Evolutionary conservation across 2,329 filamentous ascomycete genomes (phyloP).

Genomic region (Dactylellina parvicollis): DNA sequence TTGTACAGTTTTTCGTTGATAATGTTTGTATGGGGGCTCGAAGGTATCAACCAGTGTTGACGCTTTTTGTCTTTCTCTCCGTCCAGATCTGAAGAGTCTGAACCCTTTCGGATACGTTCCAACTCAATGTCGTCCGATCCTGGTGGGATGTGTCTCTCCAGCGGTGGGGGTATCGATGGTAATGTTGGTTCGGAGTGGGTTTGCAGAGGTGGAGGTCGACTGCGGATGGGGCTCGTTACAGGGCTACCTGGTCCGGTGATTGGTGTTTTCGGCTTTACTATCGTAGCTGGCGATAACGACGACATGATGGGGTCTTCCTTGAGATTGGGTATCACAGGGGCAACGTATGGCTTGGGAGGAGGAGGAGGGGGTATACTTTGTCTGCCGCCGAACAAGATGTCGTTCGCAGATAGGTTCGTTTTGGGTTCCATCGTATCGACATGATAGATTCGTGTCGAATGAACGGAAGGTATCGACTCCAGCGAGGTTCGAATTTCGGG

Average conservation of each 20-base stretch:
- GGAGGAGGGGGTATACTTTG: constrained; percentile 51
- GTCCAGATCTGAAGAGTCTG: constrained; percentile 43
- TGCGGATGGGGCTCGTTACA: constrained; percentile 25
- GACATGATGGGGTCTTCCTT: constrained; percentile 53
- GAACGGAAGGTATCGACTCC: constrained; percentile 39
- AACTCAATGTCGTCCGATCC: constrained; percentile 24
- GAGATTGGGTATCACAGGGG: constrained; percentile 41
- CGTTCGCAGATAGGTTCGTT: constrained; percentile 49
- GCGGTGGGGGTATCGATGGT: constrained; percentile 22
- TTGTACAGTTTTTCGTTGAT: constrained; percentile 52
- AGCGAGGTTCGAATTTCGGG: constrained; percentile 36
- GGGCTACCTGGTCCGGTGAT: constrained; percentile 41
- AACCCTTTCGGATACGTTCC: constrained; percentile 34
- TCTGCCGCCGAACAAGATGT: constrained; percentile 46
- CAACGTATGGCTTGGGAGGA: constrained; percentile 43
- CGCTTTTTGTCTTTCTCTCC: constrained; percentile 48
- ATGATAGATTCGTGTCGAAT: constrained; percentile 27
- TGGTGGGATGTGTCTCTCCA: constrained; percentile 32
- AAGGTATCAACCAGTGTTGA: constrained; percentile 48
- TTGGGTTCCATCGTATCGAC: constrained; percentile 45
- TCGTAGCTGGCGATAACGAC: constrained; percentile 47
- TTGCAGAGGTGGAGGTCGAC: constrained; percentile 46
- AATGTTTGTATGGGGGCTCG: constrained; percentile 47
- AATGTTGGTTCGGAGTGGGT: constrained; percentile 30
- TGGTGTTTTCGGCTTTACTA: constrained; percentile 44